Conservation (phyloP, 2,329 filamentous ascomycete genomes). For the Ceratocystis ficicola region DNA sequence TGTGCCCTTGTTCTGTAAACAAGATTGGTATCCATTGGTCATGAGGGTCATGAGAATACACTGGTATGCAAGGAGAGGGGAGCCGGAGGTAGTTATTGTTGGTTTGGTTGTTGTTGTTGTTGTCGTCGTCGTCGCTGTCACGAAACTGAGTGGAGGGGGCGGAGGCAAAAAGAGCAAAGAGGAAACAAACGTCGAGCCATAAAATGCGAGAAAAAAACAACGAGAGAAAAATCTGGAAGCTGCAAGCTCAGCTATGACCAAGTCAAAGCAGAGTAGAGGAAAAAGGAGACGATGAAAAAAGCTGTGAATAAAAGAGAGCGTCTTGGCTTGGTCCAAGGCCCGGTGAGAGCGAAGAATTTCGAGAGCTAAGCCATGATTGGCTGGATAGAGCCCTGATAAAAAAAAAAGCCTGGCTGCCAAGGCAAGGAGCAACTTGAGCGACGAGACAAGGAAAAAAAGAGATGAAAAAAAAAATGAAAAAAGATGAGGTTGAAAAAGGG, state of each 20-base stretch:
- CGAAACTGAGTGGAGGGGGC: not conserved
- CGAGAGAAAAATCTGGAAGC: not conserved
- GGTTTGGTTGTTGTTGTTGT: not conserved
- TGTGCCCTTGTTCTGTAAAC: conserved; percentile 4
- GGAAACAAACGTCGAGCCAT: conserved; percentile 7
- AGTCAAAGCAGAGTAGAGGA: conserved; percentile 4
- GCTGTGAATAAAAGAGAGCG: not conserved
- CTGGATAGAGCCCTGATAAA: not conserved
- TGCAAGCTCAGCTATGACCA: conserved; percentile 10
- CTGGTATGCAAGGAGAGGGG: conserved; percentile 7
- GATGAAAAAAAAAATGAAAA: not conserved
- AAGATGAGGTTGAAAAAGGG: not conserved
- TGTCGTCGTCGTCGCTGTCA: not conserved
- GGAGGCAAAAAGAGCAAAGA: not conserved
- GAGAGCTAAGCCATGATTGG: not conserved
- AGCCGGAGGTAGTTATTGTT: not conserved
- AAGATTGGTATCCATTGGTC: conserved; percentile 7
- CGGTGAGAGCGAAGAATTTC: too few species aligned
- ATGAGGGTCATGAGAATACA: conserved; percentile 16
- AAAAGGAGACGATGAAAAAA: not conserved
- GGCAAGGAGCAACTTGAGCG: not conserved
- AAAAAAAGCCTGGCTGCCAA: not conserved
- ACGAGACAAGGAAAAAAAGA: not conserved
- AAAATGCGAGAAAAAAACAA: conserved; percentile 7
- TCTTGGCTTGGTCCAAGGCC: too few species aligned